phyloP scores from a whole-genome alignment of 1,284 basidiomycete species.

The Acaromyces ingoldii region DNA sequence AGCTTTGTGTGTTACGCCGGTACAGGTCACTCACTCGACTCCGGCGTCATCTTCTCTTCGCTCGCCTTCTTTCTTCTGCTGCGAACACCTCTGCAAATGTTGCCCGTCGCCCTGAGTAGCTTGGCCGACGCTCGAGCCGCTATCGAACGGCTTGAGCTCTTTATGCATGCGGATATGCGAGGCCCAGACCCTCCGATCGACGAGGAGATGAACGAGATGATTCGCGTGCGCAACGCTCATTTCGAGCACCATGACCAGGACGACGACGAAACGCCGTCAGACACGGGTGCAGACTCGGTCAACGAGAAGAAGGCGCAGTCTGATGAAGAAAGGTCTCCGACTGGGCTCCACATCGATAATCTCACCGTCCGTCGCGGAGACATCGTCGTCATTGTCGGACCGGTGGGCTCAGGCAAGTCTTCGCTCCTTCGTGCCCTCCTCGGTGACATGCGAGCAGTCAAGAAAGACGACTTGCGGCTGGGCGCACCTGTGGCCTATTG shows the following conservation, averaged over 20 bases:
- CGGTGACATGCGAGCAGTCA: slow-evolving; percentile 40
- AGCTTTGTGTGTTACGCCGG: slow-evolving; percentile 57
- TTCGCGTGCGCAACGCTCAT: slow-evolving; percentile 1
- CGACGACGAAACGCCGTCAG: not conserved
- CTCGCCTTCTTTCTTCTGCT: slow-evolving; percentile 62
- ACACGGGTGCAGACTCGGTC: not conserved
- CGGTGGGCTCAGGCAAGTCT: slow-evolving; percentile 48
- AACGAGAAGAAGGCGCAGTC: not conserved
- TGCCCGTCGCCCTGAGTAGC: slow-evolving; percentile 69
- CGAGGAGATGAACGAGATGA: slow-evolving; percentile 2
- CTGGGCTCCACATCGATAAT: slow-evolving; percentile 1
- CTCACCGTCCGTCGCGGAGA: slow-evolving; percentile 74
- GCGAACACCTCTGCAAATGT: slow-evolving; percentile 48
- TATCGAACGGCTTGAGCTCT: slow-evolving; percentile 35
- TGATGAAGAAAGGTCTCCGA: not conserved
- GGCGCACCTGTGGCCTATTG: slow-evolving; percentile 79
- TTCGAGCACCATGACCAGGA: slow-evolving; percentile 7
- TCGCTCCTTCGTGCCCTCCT: slow-evolving; percentile 44
- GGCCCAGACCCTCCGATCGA: slow-evolving; percentile 5
- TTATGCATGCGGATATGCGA: slow-evolving; percentile 10
- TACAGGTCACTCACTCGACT: slow-evolving; percentile 63
- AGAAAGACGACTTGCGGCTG: too few relatives aligned
- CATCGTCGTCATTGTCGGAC: slow-evolving; percentile 60
- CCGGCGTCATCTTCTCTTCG: slow-evolving; percentile 68
- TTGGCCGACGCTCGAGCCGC: slow-evolving; percentile 64